Evolutionary conservation across 352 stramenopile genomes (phyloP).

Genomic region (Phytophthora nicotianae): DNA sequence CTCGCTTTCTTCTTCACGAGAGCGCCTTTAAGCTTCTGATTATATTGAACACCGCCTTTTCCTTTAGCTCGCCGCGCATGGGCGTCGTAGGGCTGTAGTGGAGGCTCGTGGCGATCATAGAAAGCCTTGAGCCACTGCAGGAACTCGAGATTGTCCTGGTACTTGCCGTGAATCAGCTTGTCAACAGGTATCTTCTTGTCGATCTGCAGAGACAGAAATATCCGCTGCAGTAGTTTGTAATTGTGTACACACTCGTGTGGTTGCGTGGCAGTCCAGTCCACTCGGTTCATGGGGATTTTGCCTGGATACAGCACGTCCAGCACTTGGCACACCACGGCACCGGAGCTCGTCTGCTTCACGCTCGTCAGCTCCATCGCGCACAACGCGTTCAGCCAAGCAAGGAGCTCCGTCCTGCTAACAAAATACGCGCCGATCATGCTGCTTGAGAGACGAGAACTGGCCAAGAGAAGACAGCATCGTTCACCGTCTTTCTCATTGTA

Average conservation of each 20-base stretch:
- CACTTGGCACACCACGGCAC: slow-evolving; percentile 96
- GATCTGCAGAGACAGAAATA: background rate
- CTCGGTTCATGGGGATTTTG: slow-evolving; percentile 93
- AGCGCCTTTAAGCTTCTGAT: slow-evolving; percentile 44
- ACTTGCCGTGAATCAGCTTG: slow-evolving; percentile 92
- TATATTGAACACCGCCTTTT: slow-evolving; percentile 87
- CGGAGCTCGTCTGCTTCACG: slow-evolving; percentile 95
- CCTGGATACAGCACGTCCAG: slow-evolving; percentile 92
- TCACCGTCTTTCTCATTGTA: slow-evolving; percentile 3
- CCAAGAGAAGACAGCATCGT: background rate
- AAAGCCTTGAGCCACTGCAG: slow-evolving; percentile 97
- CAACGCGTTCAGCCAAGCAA: slow-evolving; percentile 97
- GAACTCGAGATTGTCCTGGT: slow-evolving; percentile 99
- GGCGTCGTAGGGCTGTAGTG: slow-evolving; percentile 91
- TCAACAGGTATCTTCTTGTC: slow-evolving; percentile 18
- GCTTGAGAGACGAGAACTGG: background rate
- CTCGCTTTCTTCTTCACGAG: slow-evolving; percentile 1
- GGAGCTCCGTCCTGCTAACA: slow-evolving; percentile 94
- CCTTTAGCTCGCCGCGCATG: slow-evolving; percentile 89
- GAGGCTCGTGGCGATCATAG: slow-evolving; percentile 39
- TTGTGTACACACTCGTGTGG: slow-evolving; percentile 89
- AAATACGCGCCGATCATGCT: slow-evolving; percentile 66
- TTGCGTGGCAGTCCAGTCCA: slow-evolving; percentile 96
- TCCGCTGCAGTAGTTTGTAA: slow-evolving; percentile 22
- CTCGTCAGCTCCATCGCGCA: slow-evolving; percentile 93